phyloP scores from a whole-genome alignment of 306 rosid genomes.

The Psophocarpus tetragonolobus region DNA sequence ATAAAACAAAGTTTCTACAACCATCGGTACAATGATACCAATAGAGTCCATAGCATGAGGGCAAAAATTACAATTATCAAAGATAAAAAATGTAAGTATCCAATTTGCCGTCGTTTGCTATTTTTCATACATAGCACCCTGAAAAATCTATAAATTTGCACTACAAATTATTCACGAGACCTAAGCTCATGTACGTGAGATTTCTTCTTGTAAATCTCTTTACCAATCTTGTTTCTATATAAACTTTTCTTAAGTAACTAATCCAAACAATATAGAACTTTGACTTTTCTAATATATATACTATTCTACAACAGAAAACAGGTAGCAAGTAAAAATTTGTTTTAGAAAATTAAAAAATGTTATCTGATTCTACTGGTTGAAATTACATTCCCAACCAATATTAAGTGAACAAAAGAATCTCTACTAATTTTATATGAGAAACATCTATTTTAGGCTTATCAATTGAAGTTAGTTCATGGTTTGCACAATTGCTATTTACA shows the following conservation, averaged over 20 bases:
- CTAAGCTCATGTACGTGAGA: no score
- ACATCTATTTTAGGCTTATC: conserved; percentile 8
- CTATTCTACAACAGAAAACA: no score
- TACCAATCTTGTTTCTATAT: no score
- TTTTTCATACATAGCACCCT: not conserved
- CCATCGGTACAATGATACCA: not conserved
- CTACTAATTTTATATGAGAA: not conserved
- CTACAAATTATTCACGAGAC: no score
- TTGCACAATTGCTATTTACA: not conserved
- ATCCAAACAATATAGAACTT: no score
- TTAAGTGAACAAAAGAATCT: not conserved
- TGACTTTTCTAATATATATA: no score
- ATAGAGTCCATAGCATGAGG: not conserved
- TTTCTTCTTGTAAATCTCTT: no score
- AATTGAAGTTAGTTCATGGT: not conserved
- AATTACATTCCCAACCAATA: not conserved
- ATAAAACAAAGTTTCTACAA: not conserved
- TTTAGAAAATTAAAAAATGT: not conserved
- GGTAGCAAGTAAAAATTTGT: not conserved
- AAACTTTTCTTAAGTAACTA: no score
- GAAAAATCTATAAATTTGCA: no score
- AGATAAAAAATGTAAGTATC: not conserved
- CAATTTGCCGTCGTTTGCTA: not conserved
- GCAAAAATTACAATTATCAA: conserved; percentile 1
- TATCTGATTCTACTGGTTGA: not conserved